Base-by-base conservation (phyloP, 2,329 filamentous ascomycete genomes). In the Alternaria metachromatica region DNA sequence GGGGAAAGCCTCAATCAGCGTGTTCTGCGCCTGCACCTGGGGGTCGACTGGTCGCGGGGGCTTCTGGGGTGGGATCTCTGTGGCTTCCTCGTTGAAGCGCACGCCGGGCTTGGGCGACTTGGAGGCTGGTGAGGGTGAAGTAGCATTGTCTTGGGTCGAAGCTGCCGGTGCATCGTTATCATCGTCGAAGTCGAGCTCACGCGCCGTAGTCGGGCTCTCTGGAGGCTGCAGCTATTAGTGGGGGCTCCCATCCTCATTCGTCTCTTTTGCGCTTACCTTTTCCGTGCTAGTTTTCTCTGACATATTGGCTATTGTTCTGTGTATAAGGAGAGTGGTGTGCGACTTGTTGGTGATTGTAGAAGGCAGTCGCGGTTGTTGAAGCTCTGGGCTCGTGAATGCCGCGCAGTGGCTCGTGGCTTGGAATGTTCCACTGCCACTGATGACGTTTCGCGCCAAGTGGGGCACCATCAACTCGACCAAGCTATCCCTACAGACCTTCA, bases 1-100 rank as follows among this genome's bases (percentile, higher is more conserved):
- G 0, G 96, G 96, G 74, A 99, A 99, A 0, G 96, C 96, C 80
- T 99, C 96, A 79, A 93, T 95, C 60, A 99, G 85, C 4, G 94
- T 97, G 73, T 88, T 88, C 81, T 95, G 91, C 51, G 93, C 94
- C 83, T 97, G 92, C 80, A 97, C 90, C 64, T 90, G 87, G 67
- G 96, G 91, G 68, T 88, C 92, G 74, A 93, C 76, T 50, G 95
- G 95, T 63, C 94, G 89, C 33, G 94, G 94, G 30, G 94, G 94
- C 83, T 97, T 96, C 53, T 76, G 66, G 44, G 91, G 87, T 12
- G 94, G 94, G 23, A 90, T 78, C 65, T 84, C 82, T 11, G 74
- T 75, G 25, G 80, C 77, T 11, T 82, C 79, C 18, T 84, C 82
- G 46, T 80, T 80, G 74, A 84, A 85, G 68, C 81, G 83, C 28